Evolutionary conservation across 2,329 filamentous ascomycete genomes (phyloP).

Genomic region (Penicillium sumatraense): DNA sequence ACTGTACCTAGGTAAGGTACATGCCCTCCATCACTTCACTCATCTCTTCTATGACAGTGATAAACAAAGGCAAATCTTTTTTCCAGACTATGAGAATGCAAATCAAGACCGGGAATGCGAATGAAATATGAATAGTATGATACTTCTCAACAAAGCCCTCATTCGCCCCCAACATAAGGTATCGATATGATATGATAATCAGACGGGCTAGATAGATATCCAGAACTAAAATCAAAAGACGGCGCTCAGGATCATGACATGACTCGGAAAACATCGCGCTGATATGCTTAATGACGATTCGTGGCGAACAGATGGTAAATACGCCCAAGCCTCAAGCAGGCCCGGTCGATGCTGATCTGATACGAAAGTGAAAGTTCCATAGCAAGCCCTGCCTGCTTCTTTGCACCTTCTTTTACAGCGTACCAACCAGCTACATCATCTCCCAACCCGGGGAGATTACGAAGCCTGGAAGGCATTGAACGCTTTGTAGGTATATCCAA

Average conservation of each 20-base stretch:
- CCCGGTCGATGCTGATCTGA: slow-evolving; percentile 25
- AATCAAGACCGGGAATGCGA: slow-evolving; percentile 26
- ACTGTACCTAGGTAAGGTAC: too few relatives aligned
- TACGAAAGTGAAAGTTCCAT: slow-evolving; percentile 28
- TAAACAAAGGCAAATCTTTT: slow-evolving; percentile 7
- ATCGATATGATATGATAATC: slow-evolving; percentile 11
- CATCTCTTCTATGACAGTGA: not conserved
- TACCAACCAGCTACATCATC: slow-evolving; percentile 12
- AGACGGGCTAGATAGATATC: slow-evolving; percentile 30
- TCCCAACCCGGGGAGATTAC: slow-evolving; percentile 28
- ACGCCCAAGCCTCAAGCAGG: slow-evolving; percentile 25
- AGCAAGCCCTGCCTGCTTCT: slow-evolving; percentile 42
- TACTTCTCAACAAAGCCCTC: slow-evolving; percentile 2
- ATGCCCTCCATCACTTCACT: too few relatives aligned
- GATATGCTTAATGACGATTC: slow-evolving; percentile 40
- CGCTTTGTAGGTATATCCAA: slow-evolving; percentile 97
- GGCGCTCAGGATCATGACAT: slow-evolving; percentile 29
- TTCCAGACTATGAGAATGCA: slow-evolving; percentile 18
- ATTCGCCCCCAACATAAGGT: not conserved
- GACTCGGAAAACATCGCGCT: slow-evolving; percentile 34
- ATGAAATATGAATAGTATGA: slow-evolving; percentile 4
- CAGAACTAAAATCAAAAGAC: slow-evolving; percentile 30
- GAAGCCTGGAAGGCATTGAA: slow-evolving; percentile 70
- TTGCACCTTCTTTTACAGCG: slow-evolving; percentile 1
- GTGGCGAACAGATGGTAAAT: slow-evolving; percentile 29